These are phyloP conservation scores for Candida xiaguanensis DNA, from an alignment of 805 yeast species.

Conservation along the genomic window DNA sequence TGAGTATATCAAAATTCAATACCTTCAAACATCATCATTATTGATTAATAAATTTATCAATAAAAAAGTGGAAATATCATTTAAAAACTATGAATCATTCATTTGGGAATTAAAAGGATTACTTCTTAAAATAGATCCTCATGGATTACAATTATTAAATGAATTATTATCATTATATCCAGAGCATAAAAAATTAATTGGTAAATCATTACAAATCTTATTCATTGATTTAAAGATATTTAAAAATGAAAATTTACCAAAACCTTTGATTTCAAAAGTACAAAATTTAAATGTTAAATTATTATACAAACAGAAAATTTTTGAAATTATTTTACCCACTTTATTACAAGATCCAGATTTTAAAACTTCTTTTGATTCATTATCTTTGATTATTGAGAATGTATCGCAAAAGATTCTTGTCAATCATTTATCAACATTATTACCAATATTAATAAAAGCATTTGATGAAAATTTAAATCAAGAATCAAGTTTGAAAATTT, in stretches of 20 bases:
- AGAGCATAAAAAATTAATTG: constrained; percentile 18
- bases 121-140: constrained; percentile 50
- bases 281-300: constrained; percentile 56
- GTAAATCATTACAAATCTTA: constrained; percentile 60
- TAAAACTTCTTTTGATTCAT: constrained; percentile 57
- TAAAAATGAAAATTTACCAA: constrained; percentile 36
- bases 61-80: constrained; percentile 19
- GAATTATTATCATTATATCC: constrained; percentile 23
- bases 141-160: constrained; percentile 22
- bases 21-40: constrained; percentile 53
- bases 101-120: constrained; percentile 76
- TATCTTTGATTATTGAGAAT: constrained; percentile 64
- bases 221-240: constrained; percentile 66
- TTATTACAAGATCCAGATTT: constrained; percentile 47
- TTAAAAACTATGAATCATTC: constrained; percentile 43
- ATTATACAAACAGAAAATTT: constrained; percentile 78
- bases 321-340: constrained; percentile 54
- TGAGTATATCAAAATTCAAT: constrained; percentile 45
- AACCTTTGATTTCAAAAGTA: constrained; percentile 39
- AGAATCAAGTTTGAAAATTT: constrained; percentile 58
- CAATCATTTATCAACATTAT: constrained; percentile 58
- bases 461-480: constrained; percentile 45
- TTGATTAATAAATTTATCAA: constrained; percentile 55
- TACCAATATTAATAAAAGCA: constrained; percentile 72
- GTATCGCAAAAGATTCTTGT: constrained; percentile 59